phyloP scores from a whole-genome alignment of 495 filamentous ascomycete species.

The Stereocaulon alpinum region DNA sequence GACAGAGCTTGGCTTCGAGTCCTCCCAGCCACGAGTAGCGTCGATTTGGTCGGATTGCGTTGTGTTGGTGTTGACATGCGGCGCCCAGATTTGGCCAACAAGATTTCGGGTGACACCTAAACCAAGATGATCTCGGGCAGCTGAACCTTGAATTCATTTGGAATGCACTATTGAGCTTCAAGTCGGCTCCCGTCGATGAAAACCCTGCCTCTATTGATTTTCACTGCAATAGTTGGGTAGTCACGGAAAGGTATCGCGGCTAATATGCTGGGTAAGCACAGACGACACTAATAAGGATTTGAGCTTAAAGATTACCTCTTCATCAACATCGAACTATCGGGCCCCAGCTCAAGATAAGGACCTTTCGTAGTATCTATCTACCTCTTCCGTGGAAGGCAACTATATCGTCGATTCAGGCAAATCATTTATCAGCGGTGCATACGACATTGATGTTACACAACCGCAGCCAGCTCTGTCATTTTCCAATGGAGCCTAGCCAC shows the following conservation, averaged over 20 bases:
- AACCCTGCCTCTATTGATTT: too few relatives aligned
- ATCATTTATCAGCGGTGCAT: not conserved
- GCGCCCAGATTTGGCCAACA: too few relatives aligned
- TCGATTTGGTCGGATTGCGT: too few relatives aligned
- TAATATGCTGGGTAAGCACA: not conserved
- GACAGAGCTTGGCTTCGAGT: too few relatives aligned
- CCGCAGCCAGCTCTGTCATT: not conserved
- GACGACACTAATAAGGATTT: constrained; percentile 1
- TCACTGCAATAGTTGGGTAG: too few relatives aligned
- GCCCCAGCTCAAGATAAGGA: not conserved
- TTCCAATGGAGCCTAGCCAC: not conserved
- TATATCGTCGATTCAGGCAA: not conserved
- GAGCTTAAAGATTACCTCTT: not conserved
- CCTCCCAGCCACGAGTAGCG: too few relatives aligned
- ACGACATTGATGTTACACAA: not conserved
- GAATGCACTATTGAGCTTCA: too few relatives aligned
- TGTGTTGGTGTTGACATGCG: too few relatives aligned
- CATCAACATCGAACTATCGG: not conserved
- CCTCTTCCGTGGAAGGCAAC: not conserved
- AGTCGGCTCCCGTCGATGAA: too few relatives aligned
- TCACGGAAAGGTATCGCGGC: not conserved
- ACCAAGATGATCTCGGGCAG: too few relatives aligned
- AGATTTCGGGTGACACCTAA: too few relatives aligned
- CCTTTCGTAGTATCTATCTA: not conserved
- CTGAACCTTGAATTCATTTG: too few relatives aligned